Evolutionary conservation across 257 asterid species (phyloP), one percentile per base, ranked within the genome.

Genomic region (Hygrophila difformis): DNA sequence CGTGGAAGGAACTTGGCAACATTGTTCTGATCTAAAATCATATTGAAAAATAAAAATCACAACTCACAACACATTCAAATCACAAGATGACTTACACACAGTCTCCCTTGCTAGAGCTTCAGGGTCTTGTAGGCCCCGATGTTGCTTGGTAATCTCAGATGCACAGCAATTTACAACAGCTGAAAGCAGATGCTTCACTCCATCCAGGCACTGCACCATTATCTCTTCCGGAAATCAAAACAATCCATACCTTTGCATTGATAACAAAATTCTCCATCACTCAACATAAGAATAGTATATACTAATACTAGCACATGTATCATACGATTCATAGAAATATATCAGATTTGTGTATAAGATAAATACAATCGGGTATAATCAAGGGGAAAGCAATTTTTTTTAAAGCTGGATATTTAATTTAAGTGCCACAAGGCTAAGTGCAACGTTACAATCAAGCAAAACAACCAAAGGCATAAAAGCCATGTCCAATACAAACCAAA

Each of bases 101-200:
- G 75, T 68, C 49, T 62, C 79, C 65, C 82, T 70, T 18, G 82
- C 79, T 41, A 77, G 68, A 51, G 60, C 61, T 68, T 67, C 79
- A 45, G 82, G 82, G 67, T 70, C 53, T 51, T 59, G 65, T 56
- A 73, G 54, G 56, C 77, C 74, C 56, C 68, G 35, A 13, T 74
- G 68, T 59, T 53, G 74, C 70, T 73, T 77, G 61, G 62, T 64
- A 29, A 35, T 56, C 17, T 73, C 79, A 42, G 87, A 55, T 31
- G 67, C 75, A 45, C 75, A 73, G 48, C 82, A 77, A 62, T 47
- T 77, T 44, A 56, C 54, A 54, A 66, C 33, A 44, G 73, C 67
- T 28, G 46, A 63, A 51, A 71, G 65, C 33, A 65, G 49, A 65
- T 55, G 73, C 62, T 71, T 65, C 60, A 71, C 60, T 53, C 80